Percentiles rank a stretch among this genome's conserved stretches.
phyloP scores from a whole-genome alignment of 2,329 filamentous ascomycete genomes.

The Tolypocladium paradoxum region DNA sequence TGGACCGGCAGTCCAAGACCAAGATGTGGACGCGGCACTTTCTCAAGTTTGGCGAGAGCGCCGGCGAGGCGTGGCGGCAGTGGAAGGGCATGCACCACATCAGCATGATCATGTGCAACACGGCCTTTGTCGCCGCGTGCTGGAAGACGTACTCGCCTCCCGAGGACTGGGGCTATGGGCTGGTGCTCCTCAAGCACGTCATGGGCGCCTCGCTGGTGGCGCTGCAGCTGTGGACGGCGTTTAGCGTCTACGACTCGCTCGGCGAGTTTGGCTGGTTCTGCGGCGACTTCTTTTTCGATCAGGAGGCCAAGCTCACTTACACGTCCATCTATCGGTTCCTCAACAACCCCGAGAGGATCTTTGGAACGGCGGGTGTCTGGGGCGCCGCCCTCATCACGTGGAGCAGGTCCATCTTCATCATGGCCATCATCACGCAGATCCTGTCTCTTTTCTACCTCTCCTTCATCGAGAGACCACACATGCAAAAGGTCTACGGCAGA shows the following conservation, averaged over 20 bases:
- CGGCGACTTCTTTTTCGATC: constrained; percentile 96
- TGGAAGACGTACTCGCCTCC: constrained; percentile 97
- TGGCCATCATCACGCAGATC: constrained; percentile 77
- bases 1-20: constrained; percentile 75
- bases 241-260: constrained; percentile 88
- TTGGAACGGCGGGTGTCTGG: constrained; percentile 93
- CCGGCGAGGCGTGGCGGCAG: constrained; percentile 88
- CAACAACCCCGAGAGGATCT: constrained; percentile 91
- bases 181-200: constrained; percentile 77
- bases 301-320: constrained; percentile 80
- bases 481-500: constrained; percentile 92
- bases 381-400: constrained; percentile 88
- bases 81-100: constrained; percentile 96
- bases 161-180: constrained; percentile 75
- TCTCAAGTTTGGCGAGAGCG: constrained; percentile 87
- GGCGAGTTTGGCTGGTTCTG: constrained; percentile 99
- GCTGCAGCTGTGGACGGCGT: constrained; percentile 83
- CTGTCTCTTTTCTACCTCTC: constrained; percentile 82
- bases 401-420: constrained; percentile 74
- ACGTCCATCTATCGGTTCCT: constrained; percentile 96
- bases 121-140: constrained; percentile 78
- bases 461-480: constrained; percentile 89
- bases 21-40: constrained; percentile 98
- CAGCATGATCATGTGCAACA: constrained; percentile 81
- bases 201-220: constrained; percentile 70